Conservation (phyloP, 805 yeast species). For the Candida tallmaniae region DNA sequence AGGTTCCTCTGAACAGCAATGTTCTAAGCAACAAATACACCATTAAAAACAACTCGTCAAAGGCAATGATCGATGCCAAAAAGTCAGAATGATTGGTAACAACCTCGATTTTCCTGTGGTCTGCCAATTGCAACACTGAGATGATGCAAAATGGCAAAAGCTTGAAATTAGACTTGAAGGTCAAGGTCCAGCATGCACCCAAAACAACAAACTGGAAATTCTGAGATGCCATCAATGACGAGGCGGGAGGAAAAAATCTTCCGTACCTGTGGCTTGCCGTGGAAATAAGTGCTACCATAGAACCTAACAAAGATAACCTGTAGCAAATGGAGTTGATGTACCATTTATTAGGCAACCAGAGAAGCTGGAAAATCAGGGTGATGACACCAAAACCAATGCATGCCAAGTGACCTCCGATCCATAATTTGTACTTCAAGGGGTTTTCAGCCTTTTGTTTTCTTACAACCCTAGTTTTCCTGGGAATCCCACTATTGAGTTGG, state of each 20-base stretch:
- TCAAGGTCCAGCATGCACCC: constrained; percentile 55
- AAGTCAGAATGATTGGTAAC: constrained; percentile 33
- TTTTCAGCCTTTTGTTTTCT: constrained; percentile 23
- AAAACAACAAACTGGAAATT: constrained; percentile 67
- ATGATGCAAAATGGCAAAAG: constrained; percentile 55
- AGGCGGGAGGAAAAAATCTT: constrained; percentile 54
- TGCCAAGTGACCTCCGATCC: constrained; percentile 55
- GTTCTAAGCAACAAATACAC: constrained; percentile 56
- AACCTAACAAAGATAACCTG: constrained; percentile 54
- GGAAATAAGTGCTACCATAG: constrained; percentile 46
- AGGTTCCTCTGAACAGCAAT: constrained; percentile 55
- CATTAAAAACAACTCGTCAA: constrained; percentile 55
- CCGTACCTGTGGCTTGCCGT: constrained; percentile 59
- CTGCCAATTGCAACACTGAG: constrained; percentile 53
- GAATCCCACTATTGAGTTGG: constrained; percentile 13
- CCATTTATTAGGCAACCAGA: constrained; percentile 35
- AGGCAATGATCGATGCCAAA: constrained; percentile 49
- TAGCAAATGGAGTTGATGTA: constrained; percentile 50
- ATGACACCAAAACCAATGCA: constrained; percentile 45
- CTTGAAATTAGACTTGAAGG: constrained; percentile 63
- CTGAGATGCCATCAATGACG: constrained; percentile 63
- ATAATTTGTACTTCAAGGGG: constrained; percentile 42
- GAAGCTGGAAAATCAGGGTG: constrained; percentile 30
- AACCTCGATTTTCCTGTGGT: constrained; percentile 34
- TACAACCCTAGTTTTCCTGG: constrained; percentile 28